Percentiles rank a stretch among this genome's conserved stretches.
Evolutionary conservation across 306 rosid species (phyloP).

Genomic region (Corylus avellana): DNA sequence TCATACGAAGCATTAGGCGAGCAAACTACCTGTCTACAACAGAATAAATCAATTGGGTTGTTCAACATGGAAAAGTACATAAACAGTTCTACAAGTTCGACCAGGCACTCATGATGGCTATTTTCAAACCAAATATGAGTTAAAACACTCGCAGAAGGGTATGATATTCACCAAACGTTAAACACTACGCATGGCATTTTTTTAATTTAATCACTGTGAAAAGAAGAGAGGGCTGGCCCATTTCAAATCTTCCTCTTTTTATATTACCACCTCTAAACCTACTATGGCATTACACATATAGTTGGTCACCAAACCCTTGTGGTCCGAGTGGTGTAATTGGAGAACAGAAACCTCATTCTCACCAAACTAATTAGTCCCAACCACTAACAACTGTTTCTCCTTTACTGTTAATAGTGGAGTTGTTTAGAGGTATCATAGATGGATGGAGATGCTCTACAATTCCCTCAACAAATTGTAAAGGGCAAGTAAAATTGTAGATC

Average conservation of each 20-base stretch:
- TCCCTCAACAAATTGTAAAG: neutral
- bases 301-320: neutral
- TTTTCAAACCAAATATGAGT: too few species aligned
- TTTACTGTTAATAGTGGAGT: neutral
- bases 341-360: neutral
- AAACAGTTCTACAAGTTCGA: too few species aligned
- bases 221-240: neutral
- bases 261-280: neutral
- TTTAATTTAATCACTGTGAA: too few species aligned
- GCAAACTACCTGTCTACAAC: too few species aligned
- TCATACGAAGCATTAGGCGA: neutral
- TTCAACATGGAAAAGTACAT: too few species aligned
- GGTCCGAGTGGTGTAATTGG: neutral
- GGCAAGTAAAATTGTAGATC: too few species aligned
- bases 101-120: too few species aligned
- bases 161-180: too few species aligned
- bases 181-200: neutral
- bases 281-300: neutral
- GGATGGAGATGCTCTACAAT: neutral
- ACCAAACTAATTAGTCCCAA: neutral
- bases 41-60: too few species aligned
- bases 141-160: too few species aligned
- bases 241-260: neutral
- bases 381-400: neutral
- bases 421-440: neutral